phyloP scores from a whole-genome alignment of 106 monocot genomes.

The Platanthera zijinensis region DNA sequence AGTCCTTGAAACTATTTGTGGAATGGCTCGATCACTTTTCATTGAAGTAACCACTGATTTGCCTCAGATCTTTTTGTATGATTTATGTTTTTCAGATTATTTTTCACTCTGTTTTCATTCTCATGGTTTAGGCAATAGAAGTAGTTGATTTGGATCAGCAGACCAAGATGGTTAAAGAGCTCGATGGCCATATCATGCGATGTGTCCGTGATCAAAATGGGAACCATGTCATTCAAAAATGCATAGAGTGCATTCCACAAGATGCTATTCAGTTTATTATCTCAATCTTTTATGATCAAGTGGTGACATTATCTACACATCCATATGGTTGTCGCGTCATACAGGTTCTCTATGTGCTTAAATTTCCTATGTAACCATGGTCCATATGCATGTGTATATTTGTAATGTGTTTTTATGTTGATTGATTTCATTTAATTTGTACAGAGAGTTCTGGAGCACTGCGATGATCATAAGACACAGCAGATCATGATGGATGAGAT shows the following conservation, averaged over 20 bases:
- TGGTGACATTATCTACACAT: constrained; percentile 44
- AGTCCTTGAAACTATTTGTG: no score
- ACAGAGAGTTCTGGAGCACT: constrained; percentile 72
- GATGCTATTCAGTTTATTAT: constrained; percentile 44
- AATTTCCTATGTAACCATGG: neutral
- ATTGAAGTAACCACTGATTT: no score
- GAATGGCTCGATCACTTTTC: no score
- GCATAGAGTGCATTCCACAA: constrained; percentile 42
- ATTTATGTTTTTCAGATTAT: no score
- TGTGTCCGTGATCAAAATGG: constrained; percentile 68
- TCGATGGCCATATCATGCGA: constrained; percentile 48
- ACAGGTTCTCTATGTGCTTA: constrained; percentile 25
- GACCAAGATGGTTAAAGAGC: constrained; percentile 51
- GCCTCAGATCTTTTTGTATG: no score
- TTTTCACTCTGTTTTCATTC: neutral
- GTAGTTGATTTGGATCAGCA: constrained; percentile 59
- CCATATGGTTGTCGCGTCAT: constrained; percentile 60
- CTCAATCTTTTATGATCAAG: constrained; percentile 42
- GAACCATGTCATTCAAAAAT: constrained; percentile 63
- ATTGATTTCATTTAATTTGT: constrained; percentile 1
- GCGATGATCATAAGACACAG: constrained; percentile 49
- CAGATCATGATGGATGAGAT: constrained; percentile 60
- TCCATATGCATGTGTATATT: neutral
- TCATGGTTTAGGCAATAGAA: constrained; percentile 45
- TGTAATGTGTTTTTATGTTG: neutral